Percentiles rank a stretch among this genome's conserved stretches.
Conservation (phyloP, 2,329 filamentous ascomycete genomes). For the Stemphylium vesicarium region DNA sequence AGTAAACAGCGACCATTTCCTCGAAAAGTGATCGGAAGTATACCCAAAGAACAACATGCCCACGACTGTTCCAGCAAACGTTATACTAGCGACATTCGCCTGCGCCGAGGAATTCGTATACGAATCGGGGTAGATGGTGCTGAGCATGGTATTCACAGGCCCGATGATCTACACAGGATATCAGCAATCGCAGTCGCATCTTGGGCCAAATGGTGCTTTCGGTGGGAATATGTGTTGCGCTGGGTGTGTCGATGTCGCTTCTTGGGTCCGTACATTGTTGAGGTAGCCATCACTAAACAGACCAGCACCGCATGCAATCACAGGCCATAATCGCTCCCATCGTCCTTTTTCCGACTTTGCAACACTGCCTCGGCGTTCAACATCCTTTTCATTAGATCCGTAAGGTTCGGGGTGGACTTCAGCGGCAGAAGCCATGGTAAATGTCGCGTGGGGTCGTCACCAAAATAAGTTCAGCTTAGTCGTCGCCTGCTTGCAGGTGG, state of each 20-base stretch:
- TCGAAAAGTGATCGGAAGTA: conserved; percentile 81
- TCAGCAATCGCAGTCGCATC: conserved; percentile 15
- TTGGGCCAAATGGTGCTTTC: conserved; percentile 5
- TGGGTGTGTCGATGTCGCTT: conserved; percentile 12
- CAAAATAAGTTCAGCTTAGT: background rate
- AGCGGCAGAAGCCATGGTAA: conserved; percentile 20
- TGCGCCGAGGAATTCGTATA: conserved; percentile 74
- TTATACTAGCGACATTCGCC: conserved; percentile 79
- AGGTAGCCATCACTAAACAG: conserved; percentile 92
- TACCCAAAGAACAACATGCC: conserved; percentile 84
- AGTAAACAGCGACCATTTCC: conserved; percentile 79
- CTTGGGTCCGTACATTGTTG: conserved; percentile 68
- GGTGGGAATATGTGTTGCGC: conserved; percentile 4
- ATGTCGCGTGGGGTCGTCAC: background rate
- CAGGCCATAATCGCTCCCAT: conserved; percentile 67
- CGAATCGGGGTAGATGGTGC: conserved; percentile 68
- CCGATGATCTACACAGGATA: conserved; percentile 72
- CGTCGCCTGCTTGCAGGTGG: background rate
- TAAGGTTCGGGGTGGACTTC: conserved; percentile 4
- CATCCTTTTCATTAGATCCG: conserved; percentile 11
- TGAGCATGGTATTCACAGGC: conserved; percentile 80
- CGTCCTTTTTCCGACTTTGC: conserved; percentile 40
- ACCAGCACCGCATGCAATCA: conserved; percentile 87
- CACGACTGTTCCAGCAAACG: conserved; percentile 84
- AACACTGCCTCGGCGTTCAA: conserved; percentile 36